phyloP scores from a whole-genome alignment of 768 basidiomycete species.

The Rhizopogon roseolus region DNA sequence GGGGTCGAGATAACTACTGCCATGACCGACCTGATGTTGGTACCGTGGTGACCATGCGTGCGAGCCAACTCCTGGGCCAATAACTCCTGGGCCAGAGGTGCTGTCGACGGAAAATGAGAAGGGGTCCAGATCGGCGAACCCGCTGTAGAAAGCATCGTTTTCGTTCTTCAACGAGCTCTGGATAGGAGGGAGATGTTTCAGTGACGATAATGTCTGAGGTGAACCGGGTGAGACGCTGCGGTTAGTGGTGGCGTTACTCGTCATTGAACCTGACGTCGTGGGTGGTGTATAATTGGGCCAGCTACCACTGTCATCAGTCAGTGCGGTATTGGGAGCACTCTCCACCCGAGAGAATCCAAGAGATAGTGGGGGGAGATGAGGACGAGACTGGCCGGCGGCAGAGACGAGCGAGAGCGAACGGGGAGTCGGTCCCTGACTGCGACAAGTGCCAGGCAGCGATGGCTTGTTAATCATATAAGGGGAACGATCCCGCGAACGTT shows the following conservation, averaged over 20 bases:
- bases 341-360: constrained; percentile 37
- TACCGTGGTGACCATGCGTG: constrained; percentile 26
- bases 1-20: constrained; percentile 24
- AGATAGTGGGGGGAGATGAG: constrained; percentile 41
- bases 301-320: constrained; percentile 46
- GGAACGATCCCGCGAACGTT: constrained; percentile 21
- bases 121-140: constrained; percentile 42
- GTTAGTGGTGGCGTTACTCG: constrained; percentile 40
- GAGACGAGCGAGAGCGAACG: constrained; percentile 26
- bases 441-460: constrained; percentile 11
- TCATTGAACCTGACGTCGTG: constrained; percentile 47
- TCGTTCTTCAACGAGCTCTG: constrained; percentile 28
- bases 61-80: constrained; percentile 7
- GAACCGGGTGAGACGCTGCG: constrained; percentile 27
- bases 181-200: constrained; percentile 3
- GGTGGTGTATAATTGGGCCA: constrained; percentile 67
- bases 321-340: constrained; percentile 49
- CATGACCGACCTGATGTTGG: constrained; percentile 17
- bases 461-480: constrained; percentile 18
- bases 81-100: constrained; percentile 10
- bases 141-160: constrained; percentile 36
- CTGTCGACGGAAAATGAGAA: constrained; percentile 40
- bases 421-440: constrained; percentile 4
- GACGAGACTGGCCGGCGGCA: constrained; percentile 36
- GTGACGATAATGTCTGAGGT: constrained; percentile 8